Percentiles rank a stretch among this genome's conserved stretches.
Evolutionary conservation across 345 rosid species (phyloP).

Genomic region (Pugionium cornutum): DNA sequence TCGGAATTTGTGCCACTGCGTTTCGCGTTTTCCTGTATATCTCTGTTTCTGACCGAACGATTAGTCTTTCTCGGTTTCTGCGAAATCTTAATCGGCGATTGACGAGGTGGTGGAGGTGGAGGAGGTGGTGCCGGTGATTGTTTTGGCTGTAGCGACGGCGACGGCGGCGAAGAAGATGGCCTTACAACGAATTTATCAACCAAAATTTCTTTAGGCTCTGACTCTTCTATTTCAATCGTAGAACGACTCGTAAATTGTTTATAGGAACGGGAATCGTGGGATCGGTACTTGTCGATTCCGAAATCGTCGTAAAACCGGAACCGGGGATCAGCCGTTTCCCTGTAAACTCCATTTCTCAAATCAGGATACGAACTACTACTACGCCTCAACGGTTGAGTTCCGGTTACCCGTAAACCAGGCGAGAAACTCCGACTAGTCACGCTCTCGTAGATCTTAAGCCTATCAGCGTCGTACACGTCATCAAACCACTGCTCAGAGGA

Average conservation of each 20-base stretch:
- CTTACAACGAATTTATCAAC: slow-evolving; percentile 60
- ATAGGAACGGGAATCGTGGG: slow-evolving; percentile 1
- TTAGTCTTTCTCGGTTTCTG: slow-evolving; percentile 44
- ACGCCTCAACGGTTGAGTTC: slow-evolving; percentile 56
- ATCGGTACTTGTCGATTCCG: slow-evolving; percentile 47
- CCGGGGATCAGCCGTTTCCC: slow-evolving; percentile 49
- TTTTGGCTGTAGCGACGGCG: background rate
- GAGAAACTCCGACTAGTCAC: background rate
- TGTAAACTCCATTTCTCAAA: slow-evolving; percentile 51
- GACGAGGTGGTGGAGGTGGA: slow-evolving; percentile 45
- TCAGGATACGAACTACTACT: slow-evolving; percentile 81
- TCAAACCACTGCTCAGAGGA: background rate
- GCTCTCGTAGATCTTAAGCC: slow-evolving; percentile 43
- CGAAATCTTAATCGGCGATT: slow-evolving; percentile 30
- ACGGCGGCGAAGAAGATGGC: slow-evolving; percentile 38
- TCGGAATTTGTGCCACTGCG: slow-evolving; percentile 27
- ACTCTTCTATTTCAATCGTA: slow-evolving; percentile 41
- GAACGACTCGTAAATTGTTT: background rate
- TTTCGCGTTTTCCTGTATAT: slow-evolving; percentile 29
- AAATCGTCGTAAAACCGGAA: slow-evolving; percentile 76
- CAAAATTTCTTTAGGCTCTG: slow-evolving; percentile 53
- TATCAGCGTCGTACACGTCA: slow-evolving; percentile 39
- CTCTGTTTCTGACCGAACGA: slow-evolving; percentile 45
- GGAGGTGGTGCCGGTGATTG: slow-evolving; percentile 37
- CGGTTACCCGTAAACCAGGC: slow-evolving; percentile 30